These are phyloP conservation scores for Fusarium hainanense DNA, from an alignment of 2,329 filamentous ascomycete species.

Conservation along the genomic window DNA sequence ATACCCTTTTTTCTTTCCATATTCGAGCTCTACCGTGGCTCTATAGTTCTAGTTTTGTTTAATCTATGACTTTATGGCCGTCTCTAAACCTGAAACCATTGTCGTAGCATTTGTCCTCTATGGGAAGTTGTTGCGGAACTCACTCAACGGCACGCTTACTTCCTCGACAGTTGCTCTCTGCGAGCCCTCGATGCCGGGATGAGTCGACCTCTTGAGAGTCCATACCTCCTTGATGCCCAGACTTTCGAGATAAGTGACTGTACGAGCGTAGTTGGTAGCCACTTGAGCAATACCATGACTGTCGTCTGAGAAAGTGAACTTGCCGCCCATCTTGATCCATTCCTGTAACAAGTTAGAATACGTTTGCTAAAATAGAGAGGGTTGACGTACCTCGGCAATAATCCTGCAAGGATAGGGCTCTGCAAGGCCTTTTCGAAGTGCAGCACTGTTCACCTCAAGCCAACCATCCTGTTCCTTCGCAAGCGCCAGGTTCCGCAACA, in stretches of 20 bases:
- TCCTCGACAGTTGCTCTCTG: slow-evolving; percentile 55
- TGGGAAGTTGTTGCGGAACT: slow-evolving; percentile 52
- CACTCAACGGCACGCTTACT: slow-evolving; percentile 55
- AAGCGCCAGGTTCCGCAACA: slow-evolving; percentile 78
- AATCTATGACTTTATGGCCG: slow-evolving; percentile 34
- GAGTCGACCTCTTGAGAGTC: slow-evolving; percentile 59
- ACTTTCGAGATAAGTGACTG: slow-evolving; percentile 75
- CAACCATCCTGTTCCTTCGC: slow-evolving; percentile 80
- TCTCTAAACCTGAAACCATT: not conserved
- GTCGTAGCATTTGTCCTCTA: not conserved
- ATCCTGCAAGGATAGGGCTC: slow-evolving; percentile 88
- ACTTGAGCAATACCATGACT: slow-evolving; percentile 91
- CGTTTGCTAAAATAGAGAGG: too few species aligned
- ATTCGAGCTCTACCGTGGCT: slow-evolving; percentile 5
- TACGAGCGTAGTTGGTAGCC: slow-evolving; percentile 81
- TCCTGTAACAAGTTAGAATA: slow-evolving; percentile 58
- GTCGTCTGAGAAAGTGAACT: slow-evolving; percentile 93
- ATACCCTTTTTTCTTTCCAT: slow-evolving; percentile 38
- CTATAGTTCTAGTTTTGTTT: slow-evolving; percentile 33
- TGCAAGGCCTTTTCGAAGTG: slow-evolving; percentile 85
- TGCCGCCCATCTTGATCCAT: slow-evolving; percentile 78
- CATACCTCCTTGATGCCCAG: slow-evolving; percentile 73
- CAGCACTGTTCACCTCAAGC: slow-evolving; percentile 90
- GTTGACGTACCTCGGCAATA: slow-evolving; percentile 76
- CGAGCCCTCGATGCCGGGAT: slow-evolving; percentile 45